phyloP scores from a whole-genome alignment of 2,329 filamentous ascomycete species.

The Graphilbum ipis-grandicollis region DNA sequence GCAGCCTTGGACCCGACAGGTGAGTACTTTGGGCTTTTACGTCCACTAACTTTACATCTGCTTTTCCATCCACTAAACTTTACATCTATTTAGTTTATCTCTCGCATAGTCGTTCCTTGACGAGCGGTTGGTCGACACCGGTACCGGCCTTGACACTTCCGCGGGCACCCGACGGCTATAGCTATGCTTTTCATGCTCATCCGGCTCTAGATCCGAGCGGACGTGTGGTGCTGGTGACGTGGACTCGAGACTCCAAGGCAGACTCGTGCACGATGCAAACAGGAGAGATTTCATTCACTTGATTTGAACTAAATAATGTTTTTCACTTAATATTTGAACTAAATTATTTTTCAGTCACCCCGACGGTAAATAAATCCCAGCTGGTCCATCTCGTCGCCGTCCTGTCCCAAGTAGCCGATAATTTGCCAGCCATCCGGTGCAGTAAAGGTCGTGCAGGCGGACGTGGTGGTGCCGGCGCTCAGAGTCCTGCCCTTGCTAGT shows the following conservation, averaged over 20 bases:
- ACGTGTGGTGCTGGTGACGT: slow-evolving; percentile 5
- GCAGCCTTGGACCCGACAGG: slow-evolving; percentile 6
- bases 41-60: too few relatives aligned
- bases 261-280: slow-evolving; percentile 7
- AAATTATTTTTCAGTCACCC: too few relatives aligned
- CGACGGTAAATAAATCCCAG: slow-evolving; percentile 31
- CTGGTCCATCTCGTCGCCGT: slow-evolving; percentile 37
- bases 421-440: slow-evolving; percentile 32
- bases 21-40: background rate
- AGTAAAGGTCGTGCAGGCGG: slow-evolving; percentile 26
- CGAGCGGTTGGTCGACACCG: slow-evolving; percentile 6
- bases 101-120: slow-evolving; percentile 5
- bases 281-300: slow-evolving; percentile 7
- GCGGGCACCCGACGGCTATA: slow-evolving; percentile 6
- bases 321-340: too few relatives aligned
- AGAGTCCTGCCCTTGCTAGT: slow-evolving; percentile 30
- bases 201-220: slow-evolving; percentile 7
- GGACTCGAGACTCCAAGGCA: slow-evolving; percentile 8
- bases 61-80: too few relatives aligned
- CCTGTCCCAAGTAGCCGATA: slow-evolving; percentile 33
- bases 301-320: too few relatives aligned
- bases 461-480: slow-evolving; percentile 24
- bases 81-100: too few relatives aligned
- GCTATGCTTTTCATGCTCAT: slow-evolving; percentile 9
- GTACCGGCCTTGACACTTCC: slow-evolving; percentile 6